These are phyloP conservation scores for Urtica urens DNA, from an alignment of 306 rosid genomes.

Conservation along the genomic window DNA sequence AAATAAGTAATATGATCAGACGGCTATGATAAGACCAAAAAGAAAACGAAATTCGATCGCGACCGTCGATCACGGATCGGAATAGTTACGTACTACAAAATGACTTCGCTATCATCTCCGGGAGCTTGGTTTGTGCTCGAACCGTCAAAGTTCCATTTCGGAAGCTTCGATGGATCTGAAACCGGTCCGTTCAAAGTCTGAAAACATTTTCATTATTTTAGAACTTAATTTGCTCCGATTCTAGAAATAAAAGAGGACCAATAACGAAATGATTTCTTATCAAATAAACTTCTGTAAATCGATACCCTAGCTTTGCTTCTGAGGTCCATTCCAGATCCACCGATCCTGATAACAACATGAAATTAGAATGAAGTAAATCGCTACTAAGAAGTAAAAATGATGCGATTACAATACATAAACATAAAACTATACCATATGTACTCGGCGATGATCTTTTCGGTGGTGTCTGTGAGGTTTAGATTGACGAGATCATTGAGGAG, in stretches of 20 bases:
- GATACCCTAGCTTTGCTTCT: slow-evolving; percentile 50
- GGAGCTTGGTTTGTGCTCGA: slow-evolving; percentile 49
- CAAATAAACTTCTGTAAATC: not conserved
- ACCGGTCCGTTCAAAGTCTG: slow-evolving; percentile 39
- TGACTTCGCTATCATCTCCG: slow-evolving; percentile 44
- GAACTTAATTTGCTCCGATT: not conserved
- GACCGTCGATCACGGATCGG: not conserved
- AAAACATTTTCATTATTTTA: not conserved
- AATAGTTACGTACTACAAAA: slow-evolving; percentile 23
- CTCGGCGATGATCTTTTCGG: slow-evolving; percentile 68
- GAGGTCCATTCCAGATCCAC: slow-evolving; percentile 47
- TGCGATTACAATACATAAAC: not conserved
- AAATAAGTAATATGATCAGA: not conserved
- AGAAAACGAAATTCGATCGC: not conserved
- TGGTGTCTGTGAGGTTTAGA: slow-evolving; percentile 47
- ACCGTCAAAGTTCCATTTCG: slow-evolving; percentile 49
- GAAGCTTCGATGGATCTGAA: slow-evolving; percentile 34
- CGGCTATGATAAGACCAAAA: not conserved
- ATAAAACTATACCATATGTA: slow-evolving; percentile 54
- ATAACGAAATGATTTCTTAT: not conserved
- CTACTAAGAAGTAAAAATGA: not conserved
- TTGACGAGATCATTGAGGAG: slow-evolving; percentile 57
- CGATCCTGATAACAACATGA: slow-evolving; percentile 22
- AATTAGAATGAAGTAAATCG: not conserved
- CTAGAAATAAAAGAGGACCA: not conserved